phyloP scores from a whole-genome alignment of 805 yeast species.

The Nakazawaea pomicola region DNA sequence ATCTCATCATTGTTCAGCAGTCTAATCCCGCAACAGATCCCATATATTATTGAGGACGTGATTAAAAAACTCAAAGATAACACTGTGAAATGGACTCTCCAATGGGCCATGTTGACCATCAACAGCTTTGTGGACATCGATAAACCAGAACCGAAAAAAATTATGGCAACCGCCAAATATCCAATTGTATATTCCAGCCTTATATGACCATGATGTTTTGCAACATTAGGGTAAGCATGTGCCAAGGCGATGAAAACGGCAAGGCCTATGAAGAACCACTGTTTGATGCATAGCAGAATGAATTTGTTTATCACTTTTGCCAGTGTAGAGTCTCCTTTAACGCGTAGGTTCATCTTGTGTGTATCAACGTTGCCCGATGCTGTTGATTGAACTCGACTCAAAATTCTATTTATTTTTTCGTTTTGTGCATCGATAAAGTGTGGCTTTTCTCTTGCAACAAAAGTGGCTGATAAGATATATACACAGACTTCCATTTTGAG shows the following conservation, averaged over 20 bases:
- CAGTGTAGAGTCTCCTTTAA: background rate
- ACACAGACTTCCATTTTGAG: no score
- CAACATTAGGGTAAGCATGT: slow-evolving; percentile 74
- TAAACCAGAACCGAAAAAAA: slow-evolving; percentile 76
- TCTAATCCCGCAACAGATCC: slow-evolving; percentile 63
- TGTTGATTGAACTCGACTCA: no score
- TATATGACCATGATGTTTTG: slow-evolving; percentile 75
- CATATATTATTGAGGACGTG: slow-evolving; percentile 67
- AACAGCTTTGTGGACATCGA: slow-evolving; percentile 66
- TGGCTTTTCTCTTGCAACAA: background rate
- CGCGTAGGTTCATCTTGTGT: background rate
- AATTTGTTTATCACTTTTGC: background rate
- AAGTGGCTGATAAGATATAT: background rate
- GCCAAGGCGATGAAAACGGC: slow-evolving; percentile 76
- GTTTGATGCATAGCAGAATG: slow-evolving; percentile 20
- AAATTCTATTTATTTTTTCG: no score
- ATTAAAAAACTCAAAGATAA: slow-evolving; percentile 64
- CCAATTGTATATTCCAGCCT: slow-evolving; percentile 72
- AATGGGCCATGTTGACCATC: slow-evolving; percentile 57
- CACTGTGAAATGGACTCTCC: slow-evolving; percentile 81
- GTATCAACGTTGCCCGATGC: no score
- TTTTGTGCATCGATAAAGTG: no score
- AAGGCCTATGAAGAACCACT: slow-evolving; percentile 74
- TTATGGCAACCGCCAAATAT: slow-evolving; percentile 83
- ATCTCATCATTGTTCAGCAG: slow-evolving; percentile 54